Evolutionary conservation across 179 eudicot species (phyloP).

Genomic region (Carnegiea gigantea): DNA sequence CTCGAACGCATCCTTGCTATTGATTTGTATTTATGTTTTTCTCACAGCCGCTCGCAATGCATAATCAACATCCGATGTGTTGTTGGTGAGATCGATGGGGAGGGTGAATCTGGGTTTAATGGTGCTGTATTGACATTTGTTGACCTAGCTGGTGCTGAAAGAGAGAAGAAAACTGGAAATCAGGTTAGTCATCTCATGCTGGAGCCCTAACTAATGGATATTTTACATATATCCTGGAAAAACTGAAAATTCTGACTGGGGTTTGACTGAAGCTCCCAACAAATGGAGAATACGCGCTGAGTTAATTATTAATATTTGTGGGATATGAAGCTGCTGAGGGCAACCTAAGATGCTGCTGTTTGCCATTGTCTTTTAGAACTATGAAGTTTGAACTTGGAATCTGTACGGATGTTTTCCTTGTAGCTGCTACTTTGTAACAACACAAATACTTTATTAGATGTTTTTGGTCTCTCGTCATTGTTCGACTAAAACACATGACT

Average conservation of each 20-base stretch:
- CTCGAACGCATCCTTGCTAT: background rate
- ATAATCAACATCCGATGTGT: constrained; percentile 68
- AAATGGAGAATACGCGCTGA: background rate
- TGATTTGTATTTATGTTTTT: constrained; percentile 17
- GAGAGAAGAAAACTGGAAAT: constrained; percentile 89
- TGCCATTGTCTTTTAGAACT: background rate
- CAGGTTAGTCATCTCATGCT: constrained; percentile 49
- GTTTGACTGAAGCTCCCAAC: background rate
- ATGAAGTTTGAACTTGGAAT: background rate
- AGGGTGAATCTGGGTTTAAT: constrained; percentile 26
- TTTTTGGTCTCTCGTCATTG: background rate
- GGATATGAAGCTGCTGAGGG: background rate
- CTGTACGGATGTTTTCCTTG: background rate
- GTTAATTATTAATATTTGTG: background rate
- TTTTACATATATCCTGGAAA: background rate
- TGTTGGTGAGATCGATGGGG: constrained; percentile 35
- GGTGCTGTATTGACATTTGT: constrained; percentile 72
- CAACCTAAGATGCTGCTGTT: background rate
- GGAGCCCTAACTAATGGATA: background rate
- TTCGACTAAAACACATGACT: background rate
- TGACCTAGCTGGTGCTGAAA: constrained; percentile 98
- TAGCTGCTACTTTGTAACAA: background rate
- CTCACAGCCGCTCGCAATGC: constrained; percentile 89
- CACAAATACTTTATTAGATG: background rate
- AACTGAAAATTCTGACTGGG: background rate